A percentile compares a stretch with the other conserved stretches of the same genome.
Conservation (phyloP, 768 basidiomycete genomes). For the Boletus sp. region DNA sequence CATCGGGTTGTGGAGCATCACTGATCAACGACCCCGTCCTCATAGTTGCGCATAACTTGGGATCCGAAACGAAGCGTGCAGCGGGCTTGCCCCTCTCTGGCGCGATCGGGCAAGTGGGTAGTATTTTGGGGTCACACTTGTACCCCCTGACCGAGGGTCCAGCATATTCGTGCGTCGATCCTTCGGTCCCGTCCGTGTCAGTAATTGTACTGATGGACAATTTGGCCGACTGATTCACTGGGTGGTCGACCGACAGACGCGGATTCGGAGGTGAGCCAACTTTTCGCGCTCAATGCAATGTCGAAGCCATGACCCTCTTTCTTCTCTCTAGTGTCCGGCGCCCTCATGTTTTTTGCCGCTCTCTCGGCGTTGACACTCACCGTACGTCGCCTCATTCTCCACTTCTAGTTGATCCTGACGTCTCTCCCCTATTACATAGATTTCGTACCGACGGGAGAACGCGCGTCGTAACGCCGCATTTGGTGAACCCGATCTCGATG, state of each 20-base stretch:
- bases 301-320: neutral
- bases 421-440: constrained; percentile 31
- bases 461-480: constrained; percentile 49
- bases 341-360: constrained; percentile 26
- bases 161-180: constrained; percentile 32
- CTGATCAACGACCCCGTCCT: neutral
- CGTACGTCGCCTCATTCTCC: constrained; percentile 9
- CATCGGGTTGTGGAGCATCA: neutral
- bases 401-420: neutral
- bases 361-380: constrained; percentile 18
- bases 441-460: constrained; percentile 65
- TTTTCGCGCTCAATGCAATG: neutral
- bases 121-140: constrained; percentile 41
- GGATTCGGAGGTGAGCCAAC: constrained; percentile 17
- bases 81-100: constrained; percentile 42
- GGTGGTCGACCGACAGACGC: constrained; percentile 3
- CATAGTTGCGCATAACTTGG: constrained; percentile 42
- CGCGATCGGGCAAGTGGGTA: constrained; percentile 43
- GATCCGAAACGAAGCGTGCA: constrained; percentile 46
- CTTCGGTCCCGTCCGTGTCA: neutral
- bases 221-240: neutral
- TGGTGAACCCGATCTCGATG: constrained; percentile 47
- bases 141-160: constrained; percentile 43
- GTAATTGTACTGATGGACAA: neutral
- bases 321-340: neutral